Evolutionary conservation across 106 monocot genomes (phyloP), one percentile per base, ranked within the genome.

Genomic region (Alisma plantagoaquatica): DNA sequence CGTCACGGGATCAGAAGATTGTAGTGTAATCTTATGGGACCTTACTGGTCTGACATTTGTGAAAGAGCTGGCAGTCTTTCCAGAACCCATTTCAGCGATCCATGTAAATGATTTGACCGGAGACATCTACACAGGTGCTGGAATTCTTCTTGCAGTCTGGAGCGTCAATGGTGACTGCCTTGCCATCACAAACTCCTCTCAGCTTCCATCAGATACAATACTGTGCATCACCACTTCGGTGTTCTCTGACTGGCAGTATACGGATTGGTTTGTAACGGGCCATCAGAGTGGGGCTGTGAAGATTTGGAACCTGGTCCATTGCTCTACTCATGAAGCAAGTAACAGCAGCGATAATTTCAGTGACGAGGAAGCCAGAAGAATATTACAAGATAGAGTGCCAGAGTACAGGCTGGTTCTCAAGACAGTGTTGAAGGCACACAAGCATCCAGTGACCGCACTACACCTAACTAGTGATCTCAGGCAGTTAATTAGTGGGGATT

Each of bases 261-360:
- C 82, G 2, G 78, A 74, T 51, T 92, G 92, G 92, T 86, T 68
- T 27, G 81, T 86, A 26, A 92, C 92, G 0, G 92, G 92, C 2
- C 92, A 92, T 43, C 77, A 92, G 67, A 92, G 92, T 30, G 92
- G 92, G 30, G 92, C 82, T 0, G 82, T 92, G 43, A 92, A 92
- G 50, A 65, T 92, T 10, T 92, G 92, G 92, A 86, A 76, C 28
- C 85, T 86, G 92, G 67, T 86, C 25, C 82, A 92, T 56, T 65
- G 30, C 67, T 60, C 67, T 0, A 21, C 69, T 3, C 68, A 64
- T n/a, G 78, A 78, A 27, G 35, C 46, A 0, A 51, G 52, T 27
- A 41, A 21, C 15, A 70, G 43, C 24, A 61, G 33, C 35, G 56
- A 43, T 29, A 65, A 77, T 4, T 56, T 60, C 2, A 22, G 51